These are phyloP conservation scores for Aureobasidium melanogenum DNA, from an alignment of 2,329 filamentous ascomycete species.

Conservation along the genomic window DNA sequence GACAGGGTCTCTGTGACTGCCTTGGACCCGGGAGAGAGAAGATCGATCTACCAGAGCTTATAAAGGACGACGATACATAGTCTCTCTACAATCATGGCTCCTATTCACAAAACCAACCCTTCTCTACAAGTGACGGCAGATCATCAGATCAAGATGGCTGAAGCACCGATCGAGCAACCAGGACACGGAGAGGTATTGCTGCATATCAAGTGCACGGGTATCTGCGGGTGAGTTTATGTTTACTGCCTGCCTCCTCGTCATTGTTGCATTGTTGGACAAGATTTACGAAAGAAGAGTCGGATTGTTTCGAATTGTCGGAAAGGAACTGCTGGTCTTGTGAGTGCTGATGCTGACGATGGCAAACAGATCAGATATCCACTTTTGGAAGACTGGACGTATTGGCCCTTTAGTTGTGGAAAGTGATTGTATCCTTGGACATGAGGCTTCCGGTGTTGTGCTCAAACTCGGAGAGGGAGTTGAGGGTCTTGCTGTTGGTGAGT, in stretches of 20 bases:
- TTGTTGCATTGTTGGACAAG: neutral
- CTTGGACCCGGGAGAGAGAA: too few relatives aligned
- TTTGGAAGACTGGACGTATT: conserved; percentile 58
- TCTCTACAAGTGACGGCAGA: conserved; percentile 10
- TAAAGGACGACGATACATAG: neutral
- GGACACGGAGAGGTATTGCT: neutral
- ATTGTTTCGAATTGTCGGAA: too few relatives aligned
- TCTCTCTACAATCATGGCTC: neutral
- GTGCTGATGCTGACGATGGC: neutral
- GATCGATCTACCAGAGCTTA: neutral
- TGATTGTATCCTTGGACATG: conserved; percentile 57
- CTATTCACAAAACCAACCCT: neutral
- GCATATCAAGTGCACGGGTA: conserved; percentile 70
- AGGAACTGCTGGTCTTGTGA: too few relatives aligned
- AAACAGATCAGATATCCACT: conserved; percentile 55
- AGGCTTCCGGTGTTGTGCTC: conserved; percentile 53
- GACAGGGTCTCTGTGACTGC: too few relatives aligned
- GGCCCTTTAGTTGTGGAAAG: conserved; percentile 52
- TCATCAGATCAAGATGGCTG: conserved; percentile 5
- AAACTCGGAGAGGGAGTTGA: conserved; percentile 47
- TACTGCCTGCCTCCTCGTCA: too few relatives aligned
- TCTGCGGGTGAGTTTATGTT: conserved; percentile 64
- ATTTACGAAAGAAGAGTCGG: too few relatives aligned
- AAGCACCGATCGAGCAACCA: neutral
- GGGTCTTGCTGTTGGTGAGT: conserved; percentile 38